phyloP scores from a whole-genome alignment of 164 flowering plant species.

The Umbellularia californica region DNA sequence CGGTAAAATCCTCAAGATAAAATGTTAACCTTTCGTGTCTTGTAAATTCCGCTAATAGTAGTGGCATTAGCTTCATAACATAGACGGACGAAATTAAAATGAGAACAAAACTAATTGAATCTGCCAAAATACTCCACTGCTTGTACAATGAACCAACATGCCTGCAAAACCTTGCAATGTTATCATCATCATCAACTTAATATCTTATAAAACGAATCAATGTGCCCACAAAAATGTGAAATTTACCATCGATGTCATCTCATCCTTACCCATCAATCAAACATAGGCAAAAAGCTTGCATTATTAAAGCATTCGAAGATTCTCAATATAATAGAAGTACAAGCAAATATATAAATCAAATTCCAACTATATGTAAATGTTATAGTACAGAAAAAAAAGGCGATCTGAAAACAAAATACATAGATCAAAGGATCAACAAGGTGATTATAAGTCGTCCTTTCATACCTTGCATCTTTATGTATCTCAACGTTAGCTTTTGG shows the following conservation, averaged over 20 bases:
- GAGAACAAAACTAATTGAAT: constrained; percentile 33
- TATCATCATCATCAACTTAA: not conserved
- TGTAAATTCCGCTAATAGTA: not conserved
- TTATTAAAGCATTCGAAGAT: not conserved
- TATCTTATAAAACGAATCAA: too few species aligned
- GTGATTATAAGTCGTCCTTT: not conserved
- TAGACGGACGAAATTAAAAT: not conserved
- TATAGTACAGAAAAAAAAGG: not conserved
- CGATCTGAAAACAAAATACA: not conserved
- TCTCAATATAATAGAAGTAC: not conserved
- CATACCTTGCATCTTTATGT: constrained; percentile 78
- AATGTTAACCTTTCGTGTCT: too few species aligned
- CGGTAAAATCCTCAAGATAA: too few species aligned
- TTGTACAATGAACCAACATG: constrained; percentile 31
- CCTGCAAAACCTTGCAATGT: constrained; percentile 26
- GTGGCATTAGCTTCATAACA: not conserved
- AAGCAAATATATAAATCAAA: not conserved
- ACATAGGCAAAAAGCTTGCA: not conserved
- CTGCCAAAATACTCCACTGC: constrained; percentile 58
- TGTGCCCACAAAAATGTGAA: too few species aligned
- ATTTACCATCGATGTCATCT: too few species aligned
- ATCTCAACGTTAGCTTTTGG: constrained; percentile 39
- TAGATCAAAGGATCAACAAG: not conserved
- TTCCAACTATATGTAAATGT: not conserved
- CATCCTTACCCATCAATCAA: too few species aligned